Evolutionary conservation across 305 asterid genomes (phyloP).

Genomic region (Fraxinus latifolia): DNA sequence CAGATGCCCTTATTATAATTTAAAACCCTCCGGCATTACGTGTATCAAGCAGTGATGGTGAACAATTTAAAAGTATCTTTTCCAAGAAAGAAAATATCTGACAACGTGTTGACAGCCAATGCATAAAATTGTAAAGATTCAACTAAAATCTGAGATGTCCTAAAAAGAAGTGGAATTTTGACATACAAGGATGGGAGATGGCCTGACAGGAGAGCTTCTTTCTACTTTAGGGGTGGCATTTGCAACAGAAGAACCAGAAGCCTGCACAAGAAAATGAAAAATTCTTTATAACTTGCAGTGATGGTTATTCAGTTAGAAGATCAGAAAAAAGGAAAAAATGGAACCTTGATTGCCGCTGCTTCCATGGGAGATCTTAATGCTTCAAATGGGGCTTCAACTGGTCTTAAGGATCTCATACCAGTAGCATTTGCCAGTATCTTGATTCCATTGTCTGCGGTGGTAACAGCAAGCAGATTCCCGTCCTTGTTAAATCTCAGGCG

Average conservation of each 20-base stretch:
- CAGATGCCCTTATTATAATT: neutral
- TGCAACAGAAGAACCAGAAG: constrained; percentile 69
- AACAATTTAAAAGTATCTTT: neutral
- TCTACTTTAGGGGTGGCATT: constrained; percentile 90
- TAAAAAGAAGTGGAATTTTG: constrained; percentile 17
- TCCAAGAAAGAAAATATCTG: constrained; percentile 4
- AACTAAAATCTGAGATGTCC: constrained; percentile 13
- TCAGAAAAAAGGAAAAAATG: constrained; percentile 8
- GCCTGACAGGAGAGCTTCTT: constrained; percentile 96
- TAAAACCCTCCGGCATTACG: neutral
- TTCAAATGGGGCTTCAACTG: constrained; percentile 73
- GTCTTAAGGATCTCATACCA: constrained; percentile 80
- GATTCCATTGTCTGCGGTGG: constrained; percentile 86
- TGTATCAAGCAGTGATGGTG: neutral
- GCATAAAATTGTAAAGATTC: constrained; percentile 10
- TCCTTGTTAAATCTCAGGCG: constrained; percentile 92
- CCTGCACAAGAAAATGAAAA: constrained; percentile 45
- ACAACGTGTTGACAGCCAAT: neutral
- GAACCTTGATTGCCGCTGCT: constrained; percentile 77
- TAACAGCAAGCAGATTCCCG: constrained; percentile 92
- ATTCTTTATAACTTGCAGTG: constrained; percentile 8
- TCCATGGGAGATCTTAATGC: constrained; percentile 77
- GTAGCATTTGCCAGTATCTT: constrained; percentile 81
- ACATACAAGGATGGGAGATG: constrained; percentile 82
- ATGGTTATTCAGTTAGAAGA: constrained; percentile 15